Conservation (phyloP, 2,329 filamentous ascomycete species). For the Didymella sp. region DNA sequence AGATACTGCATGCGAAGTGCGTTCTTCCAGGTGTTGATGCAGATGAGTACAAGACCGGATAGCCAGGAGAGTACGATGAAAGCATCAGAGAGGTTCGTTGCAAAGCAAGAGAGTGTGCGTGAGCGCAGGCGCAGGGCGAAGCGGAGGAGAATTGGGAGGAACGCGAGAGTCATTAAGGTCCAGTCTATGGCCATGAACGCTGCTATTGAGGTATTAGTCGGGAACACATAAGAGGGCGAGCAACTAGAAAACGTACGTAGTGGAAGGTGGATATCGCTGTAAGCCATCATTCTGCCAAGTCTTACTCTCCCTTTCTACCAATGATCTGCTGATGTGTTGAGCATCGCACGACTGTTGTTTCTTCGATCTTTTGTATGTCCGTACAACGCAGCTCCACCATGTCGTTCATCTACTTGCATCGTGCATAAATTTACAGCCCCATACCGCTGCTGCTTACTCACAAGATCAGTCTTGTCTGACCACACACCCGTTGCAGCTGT, state of each 20-base stretch:
- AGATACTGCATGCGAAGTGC: slow-evolving; percentile 35
- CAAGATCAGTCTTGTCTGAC: background rate
- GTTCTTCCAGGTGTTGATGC: slow-evolving; percentile 44
- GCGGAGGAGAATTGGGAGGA: slow-evolving; percentile 39
- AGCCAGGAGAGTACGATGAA: slow-evolving; percentile 34
- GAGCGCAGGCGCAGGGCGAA: slow-evolving; percentile 30
- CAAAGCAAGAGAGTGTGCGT: slow-evolving; percentile 14
- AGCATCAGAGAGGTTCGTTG: slow-evolving; percentile 28
- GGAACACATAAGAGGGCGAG: background rate
- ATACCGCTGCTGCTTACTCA: background rate
- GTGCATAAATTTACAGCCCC: background rate
- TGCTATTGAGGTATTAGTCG: slow-evolving; percentile 18
- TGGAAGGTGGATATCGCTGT: slow-evolving; percentile 33
- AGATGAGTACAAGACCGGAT: slow-evolving; percentile 22
- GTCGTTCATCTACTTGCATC: background rate
- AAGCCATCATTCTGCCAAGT: slow-evolving; percentile 22
- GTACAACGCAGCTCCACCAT: background rate
- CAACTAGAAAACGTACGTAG: slow-evolving; percentile 23
- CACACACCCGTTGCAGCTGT: background rate
- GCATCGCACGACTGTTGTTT: background rate
- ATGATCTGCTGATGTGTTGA: background rate
- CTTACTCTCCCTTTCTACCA: background rate
- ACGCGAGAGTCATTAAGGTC: slow-evolving; percentile 36
- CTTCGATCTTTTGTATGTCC: background rate
- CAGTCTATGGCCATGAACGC: slow-evolving; percentile 40